Evolutionary conservation across 2,329 filamentous ascomycete genomes (phyloP).

Genomic region (Phialemoniopsis sp.): DNA sequence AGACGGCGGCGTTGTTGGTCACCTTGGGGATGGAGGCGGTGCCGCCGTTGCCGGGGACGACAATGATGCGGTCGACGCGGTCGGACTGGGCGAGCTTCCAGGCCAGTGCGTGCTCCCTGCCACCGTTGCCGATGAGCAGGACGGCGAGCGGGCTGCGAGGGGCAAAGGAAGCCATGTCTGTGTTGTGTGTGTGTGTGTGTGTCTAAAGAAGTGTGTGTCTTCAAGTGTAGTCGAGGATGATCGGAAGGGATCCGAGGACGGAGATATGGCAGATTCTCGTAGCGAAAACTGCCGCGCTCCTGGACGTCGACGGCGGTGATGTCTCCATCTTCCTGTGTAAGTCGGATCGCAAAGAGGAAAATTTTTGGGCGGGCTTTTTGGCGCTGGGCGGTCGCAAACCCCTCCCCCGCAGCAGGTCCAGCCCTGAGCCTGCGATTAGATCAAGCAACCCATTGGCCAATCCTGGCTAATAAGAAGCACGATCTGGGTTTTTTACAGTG

Average conservation of each 20-base stretch:
- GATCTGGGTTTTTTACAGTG: conserved; percentile 1
- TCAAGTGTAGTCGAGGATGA: too few species aligned
- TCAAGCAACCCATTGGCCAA: background rate
- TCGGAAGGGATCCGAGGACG: too few species aligned
- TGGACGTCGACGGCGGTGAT: too few species aligned
- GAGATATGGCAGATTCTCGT: too few species aligned
- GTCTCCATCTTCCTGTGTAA: background rate
- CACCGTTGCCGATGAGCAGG: conserved; percentile 88
- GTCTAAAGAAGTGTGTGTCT: too few species aligned
- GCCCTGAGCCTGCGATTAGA: too few species aligned
- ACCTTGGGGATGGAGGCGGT: conserved; percentile 69
- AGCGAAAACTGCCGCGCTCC: too few species aligned
- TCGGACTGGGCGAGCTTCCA: conserved; percentile 90
- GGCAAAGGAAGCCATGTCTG: too few species aligned
- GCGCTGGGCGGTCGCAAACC: background rate
- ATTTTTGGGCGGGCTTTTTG: background rate
- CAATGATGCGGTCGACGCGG: conserved; percentile 70
- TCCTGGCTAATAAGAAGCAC: background rate
- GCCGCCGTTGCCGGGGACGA: conserved; percentile 80
- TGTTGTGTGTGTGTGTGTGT: too few species aligned
- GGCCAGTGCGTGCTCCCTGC: conserved; percentile 88
- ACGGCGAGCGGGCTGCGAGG: conserved; percentile 28
- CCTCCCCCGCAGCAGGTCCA: background rate
- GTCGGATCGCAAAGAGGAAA: conserved; percentile 1
- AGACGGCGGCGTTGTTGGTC: conserved; percentile 65